A percentile compares a stretch with the other conserved stretches of the same genome.
These are phyloP conservation scores for Apiospora pterosperma DNA, from an alignment of 2,329 filamentous ascomycete genomes.

Conservation along the genomic window DNA sequence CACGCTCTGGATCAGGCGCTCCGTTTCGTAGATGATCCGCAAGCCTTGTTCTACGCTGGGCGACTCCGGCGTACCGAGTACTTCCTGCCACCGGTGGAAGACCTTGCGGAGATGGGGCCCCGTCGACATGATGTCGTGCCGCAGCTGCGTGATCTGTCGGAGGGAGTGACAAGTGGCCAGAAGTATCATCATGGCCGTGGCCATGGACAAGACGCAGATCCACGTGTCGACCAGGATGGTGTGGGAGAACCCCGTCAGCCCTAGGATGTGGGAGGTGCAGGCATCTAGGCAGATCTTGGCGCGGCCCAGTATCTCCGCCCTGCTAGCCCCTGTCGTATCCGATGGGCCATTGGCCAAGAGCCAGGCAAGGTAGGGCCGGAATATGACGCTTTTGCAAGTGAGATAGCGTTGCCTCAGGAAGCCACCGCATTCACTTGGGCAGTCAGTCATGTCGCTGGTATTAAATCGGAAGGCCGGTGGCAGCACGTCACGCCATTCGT, in stretches of 20 bases:
- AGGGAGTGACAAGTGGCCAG: constrained; percentile 41
- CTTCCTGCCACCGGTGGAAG: constrained; percentile 38
- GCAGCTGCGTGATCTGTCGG: constrained; percentile 33
- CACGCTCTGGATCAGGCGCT: constrained; percentile 33
- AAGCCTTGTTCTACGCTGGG: constrained; percentile 46
- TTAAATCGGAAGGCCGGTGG: constrained; percentile 40
- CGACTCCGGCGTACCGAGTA: constrained; percentile 34
- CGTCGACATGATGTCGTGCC: constrained; percentile 33
- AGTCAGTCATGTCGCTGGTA: constrained; percentile 14
- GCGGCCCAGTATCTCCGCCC: constrained; percentile 20
- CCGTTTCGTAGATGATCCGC: constrained; percentile 40
- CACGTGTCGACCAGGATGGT: constrained; percentile 51
- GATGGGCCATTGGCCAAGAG: constrained; percentile 32
- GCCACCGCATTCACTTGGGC: constrained; percentile 38
- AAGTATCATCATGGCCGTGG: constrained; percentile 45
- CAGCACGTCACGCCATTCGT: constrained; percentile 45
- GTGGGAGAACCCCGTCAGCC: constrained; percentile 44
- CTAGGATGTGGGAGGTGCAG: constrained; percentile 45
- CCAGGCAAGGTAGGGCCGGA: constrained; percentile 49
- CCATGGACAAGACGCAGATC: constrained; percentile 53
- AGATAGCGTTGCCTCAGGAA: constrained; percentile 49
- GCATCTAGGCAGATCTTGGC: constrained; percentile 42
- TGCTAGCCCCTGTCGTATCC: constrained; percentile 14
- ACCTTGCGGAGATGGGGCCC: constrained; percentile 38
- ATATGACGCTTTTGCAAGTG: constrained; percentile 50